These are phyloP conservation scores for Rubroboletus satanas DNA, from an alignment of 768 basidiomycete genomes.

Conservation along the genomic window DNA sequence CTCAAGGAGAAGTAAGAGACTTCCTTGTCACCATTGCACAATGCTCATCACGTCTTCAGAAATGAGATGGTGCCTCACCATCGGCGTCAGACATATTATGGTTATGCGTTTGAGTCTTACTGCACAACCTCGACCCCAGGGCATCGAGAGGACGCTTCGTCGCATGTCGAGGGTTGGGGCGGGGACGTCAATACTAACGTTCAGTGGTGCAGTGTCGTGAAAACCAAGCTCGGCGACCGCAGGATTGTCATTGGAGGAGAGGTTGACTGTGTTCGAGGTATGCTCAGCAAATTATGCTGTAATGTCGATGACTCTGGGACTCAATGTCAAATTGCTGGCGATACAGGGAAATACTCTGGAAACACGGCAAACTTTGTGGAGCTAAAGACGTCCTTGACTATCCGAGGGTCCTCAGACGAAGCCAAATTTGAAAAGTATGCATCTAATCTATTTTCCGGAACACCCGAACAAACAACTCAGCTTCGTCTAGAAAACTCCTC, in stretches of 20 bases:
- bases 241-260: constrained; percentile 83
- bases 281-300: constrained; percentile 5
- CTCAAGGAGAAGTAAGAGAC: constrained; percentile 59
- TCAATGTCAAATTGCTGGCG: neutral
- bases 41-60: constrained; percentile 35
- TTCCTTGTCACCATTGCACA: neutral
- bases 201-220: constrained; percentile 88
- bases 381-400: constrained; percentile 78
- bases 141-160: constrained; percentile 16
- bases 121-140: constrained; percentile 52
- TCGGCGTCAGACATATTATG: constrained; percentile 69
- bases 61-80: constrained; percentile 63
- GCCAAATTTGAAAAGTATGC: constrained; percentile 74
- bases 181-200: constrained; percentile 84
- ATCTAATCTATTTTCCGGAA: neutral
- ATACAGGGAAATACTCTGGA: constrained; percentile 57
- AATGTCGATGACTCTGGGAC: neutral
- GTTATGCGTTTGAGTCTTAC: constrained; percentile 87
- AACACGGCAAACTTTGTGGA: constrained; percentile 73
- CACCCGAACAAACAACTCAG: neutral
- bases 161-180: constrained; percentile 55
- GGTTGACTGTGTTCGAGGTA: constrained; percentile 85
- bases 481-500: constrained; percentile 65
- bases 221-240: constrained; percentile 72
- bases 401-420: constrained; percentile 62